A percentile compares a stretch with the other conserved stretches of the same genome.
Evolutionary conservation across 495 filamentous ascomycete genomes (phyloP).

Genomic region (Talaromyces proteolyticus): DNA sequence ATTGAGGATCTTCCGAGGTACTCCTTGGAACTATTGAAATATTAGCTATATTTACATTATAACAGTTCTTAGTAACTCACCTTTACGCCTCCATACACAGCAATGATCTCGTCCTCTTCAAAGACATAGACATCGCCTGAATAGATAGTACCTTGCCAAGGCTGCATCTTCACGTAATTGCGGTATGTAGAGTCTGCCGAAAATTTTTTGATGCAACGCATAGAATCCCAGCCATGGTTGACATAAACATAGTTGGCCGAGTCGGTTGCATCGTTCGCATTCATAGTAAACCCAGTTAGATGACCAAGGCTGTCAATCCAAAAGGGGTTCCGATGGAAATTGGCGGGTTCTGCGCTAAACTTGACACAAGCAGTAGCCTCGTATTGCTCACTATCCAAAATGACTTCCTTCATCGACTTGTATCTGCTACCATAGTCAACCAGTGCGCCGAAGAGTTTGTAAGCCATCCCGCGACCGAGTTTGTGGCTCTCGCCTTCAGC

Average conservation of each 20-base stretch:
- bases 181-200: slow-evolving; percentile 50
- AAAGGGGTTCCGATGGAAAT: slow-evolving; percentile 51
- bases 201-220: slow-evolving; percentile 35
- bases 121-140: slow-evolving; percentile 50
- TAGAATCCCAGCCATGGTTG: slow-evolving; percentile 34
- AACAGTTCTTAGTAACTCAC: background rate
- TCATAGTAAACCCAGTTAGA: slow-evolving; percentile 49
- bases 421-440: slow-evolving; percentile 58
- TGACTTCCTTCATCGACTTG: slow-evolving; percentile 66
- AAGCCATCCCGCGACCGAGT: slow-evolving; percentile 54
- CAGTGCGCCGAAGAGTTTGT: slow-evolving; percentile 59
- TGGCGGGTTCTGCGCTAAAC: slow-evolving; percentile 59
- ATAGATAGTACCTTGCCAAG: slow-evolving; percentile 35
- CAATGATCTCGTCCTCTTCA: slow-evolving; percentile 35
- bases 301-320: slow-evolving; percentile 46
- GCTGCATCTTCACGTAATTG: slow-evolving; percentile 35
- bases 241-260: slow-evolving; percentile 40
- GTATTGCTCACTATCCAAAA: slow-evolving; percentile 62
- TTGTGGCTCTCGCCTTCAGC: slow-evolving; percentile 17
- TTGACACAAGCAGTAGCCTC: slow-evolving; percentile 67
- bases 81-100: slow-evolving; percentile 24
- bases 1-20: slow-evolving; percentile 63
- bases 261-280: slow-evolving; percentile 40
- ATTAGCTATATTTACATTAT: background rate
- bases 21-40: slow-evolving; percentile 55